Conservation (phyloP, 768 basidiomycete species). For the Termitomyces sp. region DNA sequence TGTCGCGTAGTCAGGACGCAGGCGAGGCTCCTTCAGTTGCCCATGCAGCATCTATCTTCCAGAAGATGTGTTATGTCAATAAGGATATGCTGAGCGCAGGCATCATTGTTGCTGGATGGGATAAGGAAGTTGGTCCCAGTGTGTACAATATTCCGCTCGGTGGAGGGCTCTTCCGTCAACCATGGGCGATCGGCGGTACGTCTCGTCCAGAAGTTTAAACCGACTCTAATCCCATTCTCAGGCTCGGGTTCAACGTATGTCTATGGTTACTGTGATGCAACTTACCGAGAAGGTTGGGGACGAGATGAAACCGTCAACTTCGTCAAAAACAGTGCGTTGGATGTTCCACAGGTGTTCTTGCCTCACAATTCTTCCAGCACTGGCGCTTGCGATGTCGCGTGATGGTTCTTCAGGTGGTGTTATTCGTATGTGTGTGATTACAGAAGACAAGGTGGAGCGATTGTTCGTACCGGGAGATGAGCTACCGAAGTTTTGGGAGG, state of each 20-base stretch:
- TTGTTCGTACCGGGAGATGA: conserved; percentile 89
- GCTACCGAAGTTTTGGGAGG: conserved; percentile 88
- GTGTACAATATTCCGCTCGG: conserved; percentile 98
- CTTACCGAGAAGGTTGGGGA: conserved; percentile 89
- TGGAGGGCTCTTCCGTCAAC: conserved; percentile 93
- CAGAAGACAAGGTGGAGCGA: conserved; percentile 86
- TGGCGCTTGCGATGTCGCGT: conserved; percentile 93
- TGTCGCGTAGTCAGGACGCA: conserved; percentile 40
- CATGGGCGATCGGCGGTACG: conserved; percentile 97
- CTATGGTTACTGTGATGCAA: conserved; percentile 99
- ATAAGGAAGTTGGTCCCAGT: conserved; percentile 82
- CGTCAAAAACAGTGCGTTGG: conserved; percentile 85
- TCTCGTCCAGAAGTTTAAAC: conserved; percentile 3
- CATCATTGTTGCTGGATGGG: conserved; percentile 99
- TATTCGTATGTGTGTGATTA: conserved; percentile 96
- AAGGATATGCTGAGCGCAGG: conserved; percentile 87
- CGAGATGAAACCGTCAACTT: conserved; percentile 89
- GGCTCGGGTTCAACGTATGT: conserved; percentile 97
- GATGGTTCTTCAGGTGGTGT: conserved; percentile 98
- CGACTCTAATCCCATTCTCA: conserved; percentile 21
- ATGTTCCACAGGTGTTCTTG: background rate
- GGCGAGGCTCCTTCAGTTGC: conserved; percentile 74
- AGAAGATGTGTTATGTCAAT: conserved; percentile 88
- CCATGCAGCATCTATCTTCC: conserved; percentile 77
- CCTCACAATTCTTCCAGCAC: conserved; percentile 43